Percentiles rank a stretch among this genome's conserved stretches.
phyloP scores from a whole-genome alignment of 108 stramenopile genomes.

The Aurantiochytrium sp. region DNA sequence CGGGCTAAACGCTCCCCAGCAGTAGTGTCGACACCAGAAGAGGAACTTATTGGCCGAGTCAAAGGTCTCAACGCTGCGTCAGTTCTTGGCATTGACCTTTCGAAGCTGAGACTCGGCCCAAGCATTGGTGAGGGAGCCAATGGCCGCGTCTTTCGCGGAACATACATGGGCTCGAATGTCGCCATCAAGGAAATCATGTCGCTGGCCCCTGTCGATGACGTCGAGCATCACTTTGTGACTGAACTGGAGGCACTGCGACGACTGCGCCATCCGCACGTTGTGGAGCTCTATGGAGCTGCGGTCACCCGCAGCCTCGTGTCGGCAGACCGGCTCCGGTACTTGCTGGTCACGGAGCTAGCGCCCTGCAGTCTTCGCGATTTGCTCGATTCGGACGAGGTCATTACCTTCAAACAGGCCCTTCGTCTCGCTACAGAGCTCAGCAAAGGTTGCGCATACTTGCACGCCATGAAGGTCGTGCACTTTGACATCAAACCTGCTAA shows the following conservation, averaged over 20 bases:
- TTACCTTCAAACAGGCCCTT: background rate
- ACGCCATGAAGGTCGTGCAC: conserved; percentile 2
- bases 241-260: background rate
- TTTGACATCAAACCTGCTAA: conserved; percentile 11
- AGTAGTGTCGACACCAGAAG: background rate
- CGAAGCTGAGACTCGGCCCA: background rate
- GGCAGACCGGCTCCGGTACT: background rate
- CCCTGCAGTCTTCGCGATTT: background rate
- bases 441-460: background rate
- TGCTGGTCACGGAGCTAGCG: background rate
- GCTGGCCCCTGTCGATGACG: background rate
- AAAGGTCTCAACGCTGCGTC: background rate
- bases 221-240: background rate
- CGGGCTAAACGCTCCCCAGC: background rate
- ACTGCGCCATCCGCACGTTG: background rate
- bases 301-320: background rate
- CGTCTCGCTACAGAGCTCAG: background rate
- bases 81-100: background rate
- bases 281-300: background rate
- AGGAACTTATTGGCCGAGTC: background rate
- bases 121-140: conserved; percentile 3
- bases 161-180: background rate
- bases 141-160: background rate
- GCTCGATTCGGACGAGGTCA: background rate
- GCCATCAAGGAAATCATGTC: background rate